phyloP scores from a whole-genome alignment of 176 grass and related monocot genomes.

The Carex littledalei region DNA sequence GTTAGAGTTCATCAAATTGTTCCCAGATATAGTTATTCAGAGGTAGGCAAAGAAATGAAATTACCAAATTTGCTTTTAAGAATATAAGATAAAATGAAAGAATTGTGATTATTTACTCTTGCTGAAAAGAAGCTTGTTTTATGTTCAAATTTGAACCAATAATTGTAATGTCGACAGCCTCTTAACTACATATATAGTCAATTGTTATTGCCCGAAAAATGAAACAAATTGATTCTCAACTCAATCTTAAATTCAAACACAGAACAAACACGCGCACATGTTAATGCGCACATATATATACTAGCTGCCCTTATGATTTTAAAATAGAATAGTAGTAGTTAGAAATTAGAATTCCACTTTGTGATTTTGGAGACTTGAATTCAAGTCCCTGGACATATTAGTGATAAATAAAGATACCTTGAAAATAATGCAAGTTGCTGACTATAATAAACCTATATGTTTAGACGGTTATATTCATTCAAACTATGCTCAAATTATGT shows the following conservation, averaged over 20 bases:
- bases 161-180: neutral
- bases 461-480: neutral
- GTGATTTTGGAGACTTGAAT: no score
- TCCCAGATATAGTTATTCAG: neutral
- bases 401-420: neutral
- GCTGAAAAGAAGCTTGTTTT: neutral
- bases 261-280: neutral
- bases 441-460: neutral
- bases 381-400: neutral
- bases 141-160: neutral
- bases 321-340: no score
- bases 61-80: neutral
- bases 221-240: neutral
- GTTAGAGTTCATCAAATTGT: neutral
- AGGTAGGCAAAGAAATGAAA: neutral
- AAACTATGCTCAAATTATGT: neutral
- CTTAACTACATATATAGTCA: neutral
- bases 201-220: neutral
- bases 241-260: neutral
- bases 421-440: neutral
- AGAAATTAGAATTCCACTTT: no score
- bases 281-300: no score
- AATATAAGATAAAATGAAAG: neutral
- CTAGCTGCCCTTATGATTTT: no score
- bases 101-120: slow-evolving; percentile 6